Percentiles rank a stretch among this genome's conserved stretches.
These are phyloP conservation scores for Talaromyces ruber DNA, from an alignment of 495 filamentous ascomycete genomes.

Conservation along the genomic window DNA sequence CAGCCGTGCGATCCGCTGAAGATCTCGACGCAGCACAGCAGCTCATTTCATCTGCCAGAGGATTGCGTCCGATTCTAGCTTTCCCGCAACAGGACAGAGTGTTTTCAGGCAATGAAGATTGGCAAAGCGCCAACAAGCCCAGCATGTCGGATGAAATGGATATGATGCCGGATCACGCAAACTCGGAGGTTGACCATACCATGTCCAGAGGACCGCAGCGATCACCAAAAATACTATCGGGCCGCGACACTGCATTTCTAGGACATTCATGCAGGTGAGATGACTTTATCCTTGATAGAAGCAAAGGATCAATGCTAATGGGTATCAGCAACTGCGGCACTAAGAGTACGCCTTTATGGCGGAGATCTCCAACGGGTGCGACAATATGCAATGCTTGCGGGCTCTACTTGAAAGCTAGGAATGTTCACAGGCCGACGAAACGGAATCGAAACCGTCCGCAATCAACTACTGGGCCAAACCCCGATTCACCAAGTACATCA, in stretches of 20 bases:
- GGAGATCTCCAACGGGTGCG: conserved; percentile 81
- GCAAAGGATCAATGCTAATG: neutral
- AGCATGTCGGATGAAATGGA: conserved; percentile 1
- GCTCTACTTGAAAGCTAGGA: conserved; percentile 87
- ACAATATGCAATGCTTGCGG: conserved; percentile 99
- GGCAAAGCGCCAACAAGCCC: neutral
- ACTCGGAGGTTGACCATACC: neutral
- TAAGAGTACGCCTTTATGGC: conserved; percentile 88
- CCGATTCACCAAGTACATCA: conserved; percentile 11
- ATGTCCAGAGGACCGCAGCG: neutral
- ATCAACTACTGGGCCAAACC: neutral
- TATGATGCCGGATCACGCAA: conserved; percentile 8
- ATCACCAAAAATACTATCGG: conserved; percentile 2
- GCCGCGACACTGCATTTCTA: conserved; percentile 30
- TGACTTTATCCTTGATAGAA: neutral
- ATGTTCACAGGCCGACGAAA: conserved; percentile 80
- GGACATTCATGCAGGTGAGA: conserved; percentile 50
- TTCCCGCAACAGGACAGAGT: neutral
- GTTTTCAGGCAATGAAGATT: neutral
- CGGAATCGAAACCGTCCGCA: conserved; percentile 49
- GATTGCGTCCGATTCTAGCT: conserved; percentile 8
- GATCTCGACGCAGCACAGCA: conserved; percentile 40
- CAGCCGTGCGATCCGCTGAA: conserved; percentile 30
- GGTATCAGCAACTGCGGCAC: conserved; percentile 81
- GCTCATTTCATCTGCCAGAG: conserved; percentile 36